Conservation (phyloP, 2,329 filamentous ascomycete genomes). For the Aspergillus sp. region DNA sequence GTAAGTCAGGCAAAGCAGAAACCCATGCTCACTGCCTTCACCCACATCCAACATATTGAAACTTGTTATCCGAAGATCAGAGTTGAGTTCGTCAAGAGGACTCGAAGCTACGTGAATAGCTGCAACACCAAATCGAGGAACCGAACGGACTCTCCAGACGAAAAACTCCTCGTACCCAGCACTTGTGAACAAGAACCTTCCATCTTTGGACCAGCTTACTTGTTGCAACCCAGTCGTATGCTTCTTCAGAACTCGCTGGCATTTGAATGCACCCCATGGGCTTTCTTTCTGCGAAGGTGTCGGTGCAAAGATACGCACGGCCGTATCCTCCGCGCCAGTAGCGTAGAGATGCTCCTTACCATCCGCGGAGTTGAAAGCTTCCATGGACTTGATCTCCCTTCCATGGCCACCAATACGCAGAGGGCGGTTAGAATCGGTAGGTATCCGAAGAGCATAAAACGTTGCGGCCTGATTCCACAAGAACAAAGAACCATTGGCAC, state of each 20-base stretch:
- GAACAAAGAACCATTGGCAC: slow-evolving; percentile 48
- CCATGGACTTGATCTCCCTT: slow-evolving; percentile 70
- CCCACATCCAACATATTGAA: slow-evolving; percentile 57
- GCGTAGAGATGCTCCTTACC: slow-evolving; percentile 46
- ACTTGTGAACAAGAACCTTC: slow-evolving; percentile 74
- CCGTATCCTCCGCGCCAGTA: slow-evolving; percentile 67
- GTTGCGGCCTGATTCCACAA: slow-evolving; percentile 69
- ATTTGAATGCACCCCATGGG: slow-evolving; percentile 36
- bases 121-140: slow-evolving; percentile 52
- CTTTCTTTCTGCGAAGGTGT: slow-evolving; percentile 6
- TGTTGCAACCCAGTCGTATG: slow-evolving; percentile 83
- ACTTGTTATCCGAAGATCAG: slow-evolving; percentile 74
- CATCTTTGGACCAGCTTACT: slow-evolving; percentile 65
- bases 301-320: slow-evolving; percentile 63
- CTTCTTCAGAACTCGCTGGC: slow-evolving; percentile 63
- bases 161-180: slow-evolving; percentile 86
- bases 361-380: slow-evolving; percentile 35
- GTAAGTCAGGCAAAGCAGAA: slow-evolving; percentile 66
- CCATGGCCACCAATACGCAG: slow-evolving; percentile 74
- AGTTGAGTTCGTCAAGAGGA: slow-evolving; percentile 43
- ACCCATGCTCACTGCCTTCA: slow-evolving; percentile 26
- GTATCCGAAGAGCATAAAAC: slow-evolving; percentile 44
- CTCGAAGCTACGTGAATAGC: slow-evolving; percentile 49
- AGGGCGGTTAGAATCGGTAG: slow-evolving; percentile 37
- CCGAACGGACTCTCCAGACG: slow-evolving; percentile 64